Conservation (phyloP, 2,329 filamentous ascomycete species). For the Colletotrichum acutatum region DNA sequence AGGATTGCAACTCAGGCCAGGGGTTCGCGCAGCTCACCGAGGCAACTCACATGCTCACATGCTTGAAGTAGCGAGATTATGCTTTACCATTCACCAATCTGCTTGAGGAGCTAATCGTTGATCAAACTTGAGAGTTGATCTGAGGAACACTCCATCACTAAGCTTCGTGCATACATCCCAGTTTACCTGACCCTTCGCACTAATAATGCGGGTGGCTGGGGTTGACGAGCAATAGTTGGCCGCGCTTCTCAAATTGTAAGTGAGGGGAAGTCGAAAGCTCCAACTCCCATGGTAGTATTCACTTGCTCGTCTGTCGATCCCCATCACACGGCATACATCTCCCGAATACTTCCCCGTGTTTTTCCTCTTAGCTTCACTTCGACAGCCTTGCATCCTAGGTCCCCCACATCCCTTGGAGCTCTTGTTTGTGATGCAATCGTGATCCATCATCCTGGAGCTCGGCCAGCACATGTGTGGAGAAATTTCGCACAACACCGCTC, state of each 20-base stretch:
- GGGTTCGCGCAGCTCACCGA: slow-evolving; percentile 22
- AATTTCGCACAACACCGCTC: background rate
- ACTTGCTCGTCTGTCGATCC: background rate
- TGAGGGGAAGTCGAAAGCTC: slow-evolving; percentile 27
- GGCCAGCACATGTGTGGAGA: background rate
- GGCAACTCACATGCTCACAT: slow-evolving; percentile 28
- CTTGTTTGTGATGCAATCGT: slow-evolving; percentile 7
- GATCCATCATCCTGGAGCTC: background rate
- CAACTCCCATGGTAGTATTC: slow-evolving; percentile 10
- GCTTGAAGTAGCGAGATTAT: background rate
- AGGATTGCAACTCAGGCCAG: background rate
- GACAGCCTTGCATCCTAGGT: background rate
- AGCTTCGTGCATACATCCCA: background rate
- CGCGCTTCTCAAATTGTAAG: background rate
- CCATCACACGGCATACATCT: background rate
- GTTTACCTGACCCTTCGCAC: slow-evolving; percentile 6
- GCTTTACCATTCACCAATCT: background rate
- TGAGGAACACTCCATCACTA: background rate
- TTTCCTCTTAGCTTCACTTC: background rate
- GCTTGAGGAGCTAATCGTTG: background rate
- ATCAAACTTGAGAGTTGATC: background rate
- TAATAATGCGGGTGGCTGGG: slow-evolving; percentile 6
- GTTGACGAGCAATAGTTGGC: background rate
- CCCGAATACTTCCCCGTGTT: background rate
- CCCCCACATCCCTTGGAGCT: slow-evolving; percentile 10